These are phyloP conservation scores for Penicillium sp. DNA, from an alignment of 2,329 filamentous ascomycete genomes.

Conservation along the genomic window DNA sequence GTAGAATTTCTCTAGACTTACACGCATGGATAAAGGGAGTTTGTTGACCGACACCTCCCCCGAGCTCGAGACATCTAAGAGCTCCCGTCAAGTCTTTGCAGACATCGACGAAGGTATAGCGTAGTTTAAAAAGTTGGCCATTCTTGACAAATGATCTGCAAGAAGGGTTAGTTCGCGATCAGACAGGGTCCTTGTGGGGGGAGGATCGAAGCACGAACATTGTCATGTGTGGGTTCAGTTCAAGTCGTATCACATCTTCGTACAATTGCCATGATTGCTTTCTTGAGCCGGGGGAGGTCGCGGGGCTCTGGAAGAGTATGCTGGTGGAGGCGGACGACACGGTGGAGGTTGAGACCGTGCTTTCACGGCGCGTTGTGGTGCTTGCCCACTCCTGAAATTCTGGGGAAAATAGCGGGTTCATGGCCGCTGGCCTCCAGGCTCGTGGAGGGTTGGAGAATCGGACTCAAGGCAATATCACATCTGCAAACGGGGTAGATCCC, in stretches of 20 bases:
- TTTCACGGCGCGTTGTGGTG: constrained; percentile 25
- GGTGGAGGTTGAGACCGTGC: constrained; percentile 30
- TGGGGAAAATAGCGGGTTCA: constrained; percentile 18
- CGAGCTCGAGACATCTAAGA: constrained; percentile 39
- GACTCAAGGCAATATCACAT: constrained; percentile 6
- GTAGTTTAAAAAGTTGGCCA: constrained; percentile 41
- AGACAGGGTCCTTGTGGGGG: not conserved
- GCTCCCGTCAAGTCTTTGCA: constrained; percentile 40
- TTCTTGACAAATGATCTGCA: constrained; percentile 41
- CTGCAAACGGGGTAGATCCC: constrained; percentile 5
- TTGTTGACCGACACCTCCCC: constrained; percentile 38
- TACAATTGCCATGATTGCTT: constrained; percentile 32
- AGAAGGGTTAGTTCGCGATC: not conserved
- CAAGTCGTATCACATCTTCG: constrained; percentile 33
- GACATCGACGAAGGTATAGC: constrained; percentile 41
- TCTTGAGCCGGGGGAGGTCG: constrained; percentile 30
- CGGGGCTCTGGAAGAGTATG: constrained; percentile 30
- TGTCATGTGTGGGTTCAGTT: constrained; percentile 34
- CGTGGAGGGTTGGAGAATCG: not conserved
- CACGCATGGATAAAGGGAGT: constrained; percentile 40
- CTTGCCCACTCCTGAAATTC: constrained; percentile 35
- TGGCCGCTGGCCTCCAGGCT: constrained; percentile 7
- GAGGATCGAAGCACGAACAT: constrained; percentile 26
- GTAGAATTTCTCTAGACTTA: constrained; percentile 21
- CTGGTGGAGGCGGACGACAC: constrained; percentile 35